A percentile compares a stretch with the other conserved stretches of the same genome.
phyloP scores from a whole-genome alignment of 345 rosid genomes.

The Citrus unshiu region DNA sequence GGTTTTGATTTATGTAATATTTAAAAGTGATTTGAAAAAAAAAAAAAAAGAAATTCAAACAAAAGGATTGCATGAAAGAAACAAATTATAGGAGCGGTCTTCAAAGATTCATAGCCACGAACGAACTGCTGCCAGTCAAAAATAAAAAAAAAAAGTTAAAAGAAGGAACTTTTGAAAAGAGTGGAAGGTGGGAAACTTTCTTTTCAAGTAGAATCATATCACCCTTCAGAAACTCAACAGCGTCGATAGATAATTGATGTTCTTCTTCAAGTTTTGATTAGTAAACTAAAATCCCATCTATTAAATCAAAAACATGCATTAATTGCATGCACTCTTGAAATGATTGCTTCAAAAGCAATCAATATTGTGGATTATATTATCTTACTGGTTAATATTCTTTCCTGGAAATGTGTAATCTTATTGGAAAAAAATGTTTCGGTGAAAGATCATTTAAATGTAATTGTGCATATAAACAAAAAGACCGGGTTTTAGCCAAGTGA shows the following conservation, averaged over 20 bases:
- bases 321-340: neutral
- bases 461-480: neutral
- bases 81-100: no score
- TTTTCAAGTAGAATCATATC: neutral
- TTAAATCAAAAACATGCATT: neutral
- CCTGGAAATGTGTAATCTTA: neutral
- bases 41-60: no score
- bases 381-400: neutral
- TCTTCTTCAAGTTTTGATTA: neutral
- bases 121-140: no score
- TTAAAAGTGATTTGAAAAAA: no score
- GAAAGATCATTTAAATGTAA: neutral
- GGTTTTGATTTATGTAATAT: no score
- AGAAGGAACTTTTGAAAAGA: neutral
- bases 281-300: neutral
- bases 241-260: neutral
- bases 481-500: neutral
- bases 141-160: no score
- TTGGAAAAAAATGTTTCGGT: neutral
- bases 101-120: no score
- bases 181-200: neutral
- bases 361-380: neutral
- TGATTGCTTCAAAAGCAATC: neutral
- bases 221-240: neutral
- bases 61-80: neutral